phyloP scores from a whole-genome alignment of 2,329 filamentous ascomycete genomes.

The Cytospora piceicola region DNA sequence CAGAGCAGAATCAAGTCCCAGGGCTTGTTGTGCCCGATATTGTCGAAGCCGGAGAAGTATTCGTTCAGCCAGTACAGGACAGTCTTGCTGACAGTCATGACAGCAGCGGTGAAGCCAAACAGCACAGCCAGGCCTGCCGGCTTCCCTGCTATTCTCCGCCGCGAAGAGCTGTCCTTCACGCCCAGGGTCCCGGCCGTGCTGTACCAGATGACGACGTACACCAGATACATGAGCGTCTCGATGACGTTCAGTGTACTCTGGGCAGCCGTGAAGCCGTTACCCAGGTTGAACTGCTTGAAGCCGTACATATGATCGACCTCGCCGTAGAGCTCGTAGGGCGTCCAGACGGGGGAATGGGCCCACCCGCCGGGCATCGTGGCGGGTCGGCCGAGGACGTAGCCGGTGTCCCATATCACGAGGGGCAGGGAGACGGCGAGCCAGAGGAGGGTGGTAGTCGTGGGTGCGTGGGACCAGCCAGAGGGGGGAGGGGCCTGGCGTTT shows the following conservation, averaged over 20 bases:
- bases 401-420: constrained; percentile 79
- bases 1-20: constrained; percentile 54
- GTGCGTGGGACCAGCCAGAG: constrained; percentile 50
- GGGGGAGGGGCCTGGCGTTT: constrained; percentile 17
- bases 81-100: constrained; percentile 68
- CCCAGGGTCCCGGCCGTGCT: constrained; percentile 32
- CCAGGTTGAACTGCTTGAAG: constrained; percentile 67
- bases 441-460: constrained; percentile 53
- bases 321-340: constrained; percentile 80
- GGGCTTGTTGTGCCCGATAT: constrained; percentile 59
- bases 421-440: constrained; percentile 79
- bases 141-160: constrained; percentile 46
- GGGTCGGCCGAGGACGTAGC: constrained; percentile 79
- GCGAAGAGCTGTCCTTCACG: constrained; percentile 36
- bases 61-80: constrained; percentile 63
- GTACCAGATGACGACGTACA: constrained; percentile 42
- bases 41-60: constrained; percentile 58
- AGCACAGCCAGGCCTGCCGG: constrained; percentile 51
- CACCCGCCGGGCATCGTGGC: constrained; percentile 79
- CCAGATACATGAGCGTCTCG: constrained; percentile 44
- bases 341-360: constrained; percentile 73
- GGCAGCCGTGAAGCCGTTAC: constrained; percentile 76
- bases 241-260: constrained; percentile 58
- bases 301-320: constrained; percentile 82
- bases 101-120: constrained; percentile 55